These are phyloP conservation scores for Phytopythium sindhum DNA, from an alignment of 352 stramenopile species.

Conservation along the genomic window DNA sequence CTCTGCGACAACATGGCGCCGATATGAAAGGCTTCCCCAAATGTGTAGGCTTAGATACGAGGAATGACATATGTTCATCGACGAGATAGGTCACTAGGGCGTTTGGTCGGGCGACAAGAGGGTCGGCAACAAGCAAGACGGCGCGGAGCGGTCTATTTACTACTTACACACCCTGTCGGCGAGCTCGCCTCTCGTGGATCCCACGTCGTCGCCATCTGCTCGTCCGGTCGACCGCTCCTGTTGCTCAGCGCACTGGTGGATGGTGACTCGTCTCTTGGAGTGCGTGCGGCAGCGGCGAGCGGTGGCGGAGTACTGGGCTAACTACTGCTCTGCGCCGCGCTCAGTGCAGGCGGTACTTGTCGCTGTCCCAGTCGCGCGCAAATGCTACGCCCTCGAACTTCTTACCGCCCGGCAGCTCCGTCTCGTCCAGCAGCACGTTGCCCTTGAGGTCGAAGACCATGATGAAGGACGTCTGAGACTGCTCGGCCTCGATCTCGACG, in stretches of 20 bases:
- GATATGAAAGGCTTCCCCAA: too few species aligned
- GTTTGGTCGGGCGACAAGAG: neutral
- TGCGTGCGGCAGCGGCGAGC: neutral
- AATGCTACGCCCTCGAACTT: constrained; percentile 95
- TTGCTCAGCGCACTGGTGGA: too few species aligned
- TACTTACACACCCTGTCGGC: constrained; percentile 7
- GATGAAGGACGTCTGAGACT: constrained; percentile 91
- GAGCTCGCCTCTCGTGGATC: neutral
- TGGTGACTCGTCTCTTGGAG: too few species aligned
- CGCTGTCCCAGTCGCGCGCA: constrained; percentile 69
- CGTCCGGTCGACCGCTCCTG: too few species aligned
- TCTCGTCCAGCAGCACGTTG: constrained; percentile 89
- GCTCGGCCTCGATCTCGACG: constrained; percentile 87
- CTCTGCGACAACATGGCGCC: constrained; percentile 76
- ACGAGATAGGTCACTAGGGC: neutral
- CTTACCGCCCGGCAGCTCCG: constrained; percentile 82
- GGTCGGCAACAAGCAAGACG: neutral
- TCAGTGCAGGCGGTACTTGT: constrained; percentile 15
- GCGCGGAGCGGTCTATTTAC: constrained; percentile 9
- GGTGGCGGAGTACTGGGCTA: neutral
- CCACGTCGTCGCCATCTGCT: neutral
- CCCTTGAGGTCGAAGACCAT: constrained; percentile 92
- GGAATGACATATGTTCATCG: neutral
- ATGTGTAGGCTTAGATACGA: constrained; percentile 10
- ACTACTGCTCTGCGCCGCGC: neutral